Evolutionary conservation across 192 early-diverging fungal species (phyloP), one percentile per base, ranked within the genome.

Genomic region (Borealophlyctis nickersoniae): DNA sequence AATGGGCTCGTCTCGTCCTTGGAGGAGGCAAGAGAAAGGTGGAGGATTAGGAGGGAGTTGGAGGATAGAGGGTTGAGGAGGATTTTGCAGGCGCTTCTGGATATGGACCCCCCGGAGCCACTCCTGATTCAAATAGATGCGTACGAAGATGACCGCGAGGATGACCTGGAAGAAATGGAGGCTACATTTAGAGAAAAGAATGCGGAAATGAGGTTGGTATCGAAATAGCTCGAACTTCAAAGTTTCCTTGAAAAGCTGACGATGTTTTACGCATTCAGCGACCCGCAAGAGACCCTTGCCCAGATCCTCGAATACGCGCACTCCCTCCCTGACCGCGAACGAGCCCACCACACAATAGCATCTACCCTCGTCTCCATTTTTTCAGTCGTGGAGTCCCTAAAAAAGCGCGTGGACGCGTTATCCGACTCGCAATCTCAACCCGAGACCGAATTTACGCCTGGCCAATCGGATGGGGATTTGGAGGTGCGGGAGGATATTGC

Each of bases 111-210:
- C 31, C 27, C 58, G 14, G 60, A 63, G 1, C 66, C 65, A 1
- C 33, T 79, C 13, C 14, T 52, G 7, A 66, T 71, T 33, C 54
- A 56, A 28, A 29, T 76, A 2, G 56, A 73, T 14, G 56, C 68
- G 22, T 79, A 69, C 63, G 71, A 71, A 33, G 74, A 73, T 2
- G 73, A 67, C 35, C 31, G 65, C 5, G 48, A 45, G 3, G 67
- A 64, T n/a, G 77, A 79, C 53, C 26, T 66, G 2, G 71, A 64
- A 19, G 48, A 69, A 34, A 58, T 70, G 26, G 77, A 79, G 48
- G 59, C 19, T 5, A 58, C 32, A 0, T 73, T 58, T 57, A 30
- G 54, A 19, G 60, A 64, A 26, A 26, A 48, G 28, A 69, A 72
- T 49, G 71, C 67, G 22, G 31, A 16, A 0, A 16, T 73, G 22